A percentile compares a stretch with the other conserved stretches of the same genome.
Conservation (phyloP, 2,329 filamentous ascomycete genomes). For the Aureobasidium melanogenum region DNA sequence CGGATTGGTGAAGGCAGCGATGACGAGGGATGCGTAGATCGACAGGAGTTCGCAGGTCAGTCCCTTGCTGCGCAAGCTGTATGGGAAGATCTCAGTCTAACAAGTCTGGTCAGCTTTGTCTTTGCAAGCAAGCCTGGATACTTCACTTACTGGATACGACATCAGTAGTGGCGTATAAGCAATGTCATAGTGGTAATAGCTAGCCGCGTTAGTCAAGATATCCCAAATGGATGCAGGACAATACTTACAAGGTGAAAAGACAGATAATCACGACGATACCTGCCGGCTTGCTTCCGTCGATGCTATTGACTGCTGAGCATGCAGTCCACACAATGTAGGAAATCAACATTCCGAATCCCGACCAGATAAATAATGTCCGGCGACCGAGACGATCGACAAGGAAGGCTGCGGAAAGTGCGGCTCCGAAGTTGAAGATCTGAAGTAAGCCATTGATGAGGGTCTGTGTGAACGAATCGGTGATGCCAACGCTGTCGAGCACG, state of each 20-base stretch:
- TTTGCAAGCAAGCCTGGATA: background rate
- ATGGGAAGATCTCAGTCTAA: constrained; percentile 22
- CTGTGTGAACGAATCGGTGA: constrained; percentile 23
- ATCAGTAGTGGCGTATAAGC: constrained; percentile 25
- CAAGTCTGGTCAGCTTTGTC: background rate
- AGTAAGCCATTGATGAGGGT: constrained; percentile 43
- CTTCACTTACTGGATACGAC: constrained; percentile 15
- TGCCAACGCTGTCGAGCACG: constrained; percentile 23
- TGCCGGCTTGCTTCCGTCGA: constrained; percentile 19
- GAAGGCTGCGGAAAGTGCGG: constrained; percentile 42
- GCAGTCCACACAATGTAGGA: constrained; percentile 24
- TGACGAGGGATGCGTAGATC: constrained; percentile 22
- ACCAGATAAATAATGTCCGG: constrained; percentile 23
- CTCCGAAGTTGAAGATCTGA: constrained; percentile 48
- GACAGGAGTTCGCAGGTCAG: constrained; percentile 10
- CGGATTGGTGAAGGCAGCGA: constrained; percentile 30
- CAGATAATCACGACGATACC: constrained; percentile 31
- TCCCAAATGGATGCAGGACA: background rate
- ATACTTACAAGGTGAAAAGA: constrained; percentile 23
- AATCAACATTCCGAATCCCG: constrained; percentile 26
- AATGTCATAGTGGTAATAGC: constrained; percentile 29
- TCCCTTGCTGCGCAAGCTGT: constrained; percentile 15
- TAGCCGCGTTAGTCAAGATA: constrained; percentile 30
- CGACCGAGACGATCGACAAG: constrained; percentile 25
- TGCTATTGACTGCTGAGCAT: constrained; percentile 41